Base-by-base conservation (phyloP, 352 stramenopile species). In the Paralagenidium karlingii region DNA sequence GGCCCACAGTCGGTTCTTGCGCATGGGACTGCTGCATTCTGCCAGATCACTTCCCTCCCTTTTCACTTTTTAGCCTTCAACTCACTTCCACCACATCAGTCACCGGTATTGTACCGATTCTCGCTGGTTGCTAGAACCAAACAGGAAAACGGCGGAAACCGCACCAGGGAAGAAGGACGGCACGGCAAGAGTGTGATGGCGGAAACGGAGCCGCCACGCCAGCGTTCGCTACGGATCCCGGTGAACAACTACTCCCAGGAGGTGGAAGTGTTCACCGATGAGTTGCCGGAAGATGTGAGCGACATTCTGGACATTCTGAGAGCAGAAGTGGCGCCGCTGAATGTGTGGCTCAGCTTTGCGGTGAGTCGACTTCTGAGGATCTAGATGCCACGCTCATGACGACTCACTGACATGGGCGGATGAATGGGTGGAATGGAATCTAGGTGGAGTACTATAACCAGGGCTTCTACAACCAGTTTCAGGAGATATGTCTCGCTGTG, bases 261-360 rank as follows among this genome's bases (percentile, higher is more conserved):
- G n/a, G 80, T 95, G 32, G 79, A 95, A 40, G 80, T 95, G 29
- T 95, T 82, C 49, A 70, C 79, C 16, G 80, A 95, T 41, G 82
- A 95, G 49, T 67, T 95, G 12, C 82, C 82, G 0, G 76, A 85
- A 15, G 82, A 95, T 42, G 79, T 90, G 8, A 93, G 90, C 55
- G 81, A 94, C 47, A 90, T 95, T 46, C 91, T 95, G 47, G 82
- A 92, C 45, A 92, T 94, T 30, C 51, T 94, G 37, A 77, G 83
- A 40, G 83, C 83, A 3, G 83, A 95, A 49, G 77, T 95, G 34
- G 83, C 83, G 48, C 82, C 83, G 44, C 63, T 95, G 34, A 66
- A 94, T 47, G 81, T 95, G 20, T 95, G 83, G 83, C 68, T 95
- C 37, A 70, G 89, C 41, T 91, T 95, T 53, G 83, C 83, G 26